A percentile compares a stretch with the other conserved stretches of the same genome.
Evolutionary conservation across 129 eudicot species (phyloP).

Genomic region (Centrapalus pauciflorus): DNA sequence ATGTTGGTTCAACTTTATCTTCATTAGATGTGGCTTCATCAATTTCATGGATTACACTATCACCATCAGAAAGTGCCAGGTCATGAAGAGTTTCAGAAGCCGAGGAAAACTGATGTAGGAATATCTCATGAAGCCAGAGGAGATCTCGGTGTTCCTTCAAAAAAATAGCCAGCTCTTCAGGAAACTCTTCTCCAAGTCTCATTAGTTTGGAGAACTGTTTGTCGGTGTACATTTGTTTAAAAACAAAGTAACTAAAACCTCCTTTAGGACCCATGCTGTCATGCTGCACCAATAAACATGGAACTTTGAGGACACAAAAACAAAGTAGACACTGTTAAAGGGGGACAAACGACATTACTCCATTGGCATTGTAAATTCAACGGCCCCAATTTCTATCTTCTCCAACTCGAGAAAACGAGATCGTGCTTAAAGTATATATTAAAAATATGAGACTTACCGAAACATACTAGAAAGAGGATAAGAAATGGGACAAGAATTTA

Average conservation of each 20-base stretch:
- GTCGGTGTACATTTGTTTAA: conserved; percentile 61
- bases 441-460: background rate
- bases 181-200: conserved; percentile 94
- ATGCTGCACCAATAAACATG: conserved; percentile 43
- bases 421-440: no score
- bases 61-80: conserved; percentile 62
- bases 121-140: conserved; percentile 92
- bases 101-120: conserved; percentile 61
- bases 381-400: background rate
- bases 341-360: background rate
- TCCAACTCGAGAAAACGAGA: background rate
- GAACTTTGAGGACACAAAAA: conserved; percentile 1
- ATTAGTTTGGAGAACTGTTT: conserved; percentile 70
- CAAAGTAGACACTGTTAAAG: background rate
- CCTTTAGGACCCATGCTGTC: conserved; percentile 94
- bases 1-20: conserved; percentile 29
- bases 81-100: conserved; percentile 83
- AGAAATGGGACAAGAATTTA: background rate
- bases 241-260: conserved; percentile 83
- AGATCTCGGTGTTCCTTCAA: conserved; percentile 75
- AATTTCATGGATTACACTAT: conserved; percentile 25
- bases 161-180: conserved; percentile 61
- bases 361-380: background rate
- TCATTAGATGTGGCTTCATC: conserved; percentile 29
- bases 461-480: background rate